Evolutionary conservation across 805 yeast genomes (phyloP).

Genomic region (Peterozyma toletana): DNA sequence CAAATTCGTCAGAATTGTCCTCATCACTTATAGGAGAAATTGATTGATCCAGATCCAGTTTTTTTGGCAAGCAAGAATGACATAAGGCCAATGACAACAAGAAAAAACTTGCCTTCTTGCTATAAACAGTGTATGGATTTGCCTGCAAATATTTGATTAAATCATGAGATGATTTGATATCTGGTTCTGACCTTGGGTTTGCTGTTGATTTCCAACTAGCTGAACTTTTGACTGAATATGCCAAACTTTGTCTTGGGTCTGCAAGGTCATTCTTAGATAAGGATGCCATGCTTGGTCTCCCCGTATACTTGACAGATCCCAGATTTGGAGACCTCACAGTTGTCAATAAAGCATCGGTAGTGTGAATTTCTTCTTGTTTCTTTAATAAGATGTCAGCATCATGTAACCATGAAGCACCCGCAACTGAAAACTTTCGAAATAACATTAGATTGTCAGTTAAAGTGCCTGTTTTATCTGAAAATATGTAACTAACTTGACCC

Average conservation of each 20-base stretch:
- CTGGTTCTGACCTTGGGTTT: conserved; percentile 30
- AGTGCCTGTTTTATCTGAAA: conserved; percentile 97
- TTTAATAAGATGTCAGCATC: conserved; percentile 45
- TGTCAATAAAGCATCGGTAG: conserved; percentile 12
- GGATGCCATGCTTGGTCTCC: conserved; percentile 55
- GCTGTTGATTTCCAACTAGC: conserved; percentile 33
- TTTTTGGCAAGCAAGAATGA: conserved; percentile 82
- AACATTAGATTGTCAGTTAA: conserved; percentile 92
- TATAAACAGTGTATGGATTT: conserved; percentile 62
- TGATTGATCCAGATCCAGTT: conserved; percentile 10
- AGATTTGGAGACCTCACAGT: conserved; percentile 14
- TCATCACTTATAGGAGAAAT: conserved; percentile 10
- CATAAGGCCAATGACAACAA: conserved; percentile 79
- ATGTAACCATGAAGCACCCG: conserved; percentile 88
- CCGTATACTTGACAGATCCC: conserved; percentile 32
- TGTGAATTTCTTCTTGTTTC: conserved; percentile 15
- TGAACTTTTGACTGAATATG: conserved; percentile 13
- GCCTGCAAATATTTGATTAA: conserved; percentile 63
- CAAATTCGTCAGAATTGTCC: conserved; percentile 25
- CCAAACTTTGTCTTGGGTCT: conserved; percentile 15
- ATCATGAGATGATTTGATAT: conserved; percentile 51
- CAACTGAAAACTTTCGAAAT: conserved; percentile 79
- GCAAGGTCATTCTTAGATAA: conserved; percentile 16
- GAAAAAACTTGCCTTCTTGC: conserved; percentile 73
- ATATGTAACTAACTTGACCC: conserved; percentile 93